Evolutionary conservation across 78 protist species (phyloP).

Genomic region (Pigoraptor vietnamica): DNA sequence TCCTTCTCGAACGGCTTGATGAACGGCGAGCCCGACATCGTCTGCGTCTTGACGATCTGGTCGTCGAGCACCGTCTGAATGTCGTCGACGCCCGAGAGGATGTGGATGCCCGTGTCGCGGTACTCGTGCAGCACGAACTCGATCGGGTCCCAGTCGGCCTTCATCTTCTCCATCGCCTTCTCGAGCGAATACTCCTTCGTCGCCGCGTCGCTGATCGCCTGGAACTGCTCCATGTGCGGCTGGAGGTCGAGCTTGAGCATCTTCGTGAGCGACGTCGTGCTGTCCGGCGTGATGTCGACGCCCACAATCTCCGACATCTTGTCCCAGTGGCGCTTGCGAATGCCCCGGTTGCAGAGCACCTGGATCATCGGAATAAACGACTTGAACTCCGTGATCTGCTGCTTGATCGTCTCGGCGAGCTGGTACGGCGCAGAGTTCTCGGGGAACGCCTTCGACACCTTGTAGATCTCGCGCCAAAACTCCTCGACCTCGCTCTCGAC

Average conservation of each 20-base stretch:
- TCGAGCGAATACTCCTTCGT: constrained; percentile 71
- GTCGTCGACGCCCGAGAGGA: constrained; percentile 59
- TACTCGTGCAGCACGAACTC: constrained; percentile 29
- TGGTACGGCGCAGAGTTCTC: neutral
- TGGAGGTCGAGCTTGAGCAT: constrained; percentile 28
- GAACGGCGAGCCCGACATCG: constrained; percentile 48
- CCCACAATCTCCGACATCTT: constrained; percentile 25
- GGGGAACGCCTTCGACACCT: neutral
- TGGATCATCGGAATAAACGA: constrained; percentile 49
- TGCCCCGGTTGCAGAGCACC: constrained; percentile 65
- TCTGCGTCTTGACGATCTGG: constrained; percentile 39
- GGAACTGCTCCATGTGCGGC: constrained; percentile 21
- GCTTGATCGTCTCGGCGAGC: constrained; percentile 1
- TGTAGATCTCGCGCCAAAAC: neutral
- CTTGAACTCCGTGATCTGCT: constrained; percentile 33
- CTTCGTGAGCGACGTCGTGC: constrained; percentile 1
- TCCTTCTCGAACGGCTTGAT: constrained; percentile 38
- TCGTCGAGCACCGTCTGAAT: constrained; percentile 41
- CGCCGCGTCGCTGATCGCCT: constrained; percentile 48
- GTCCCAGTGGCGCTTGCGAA: constrained; percentile 81
- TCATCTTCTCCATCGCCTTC: constrained; percentile 55
- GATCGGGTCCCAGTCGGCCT: constrained; percentile 40
- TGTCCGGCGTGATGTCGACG: constrained; percentile 17
- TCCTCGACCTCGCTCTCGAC: neutral
- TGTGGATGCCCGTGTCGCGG: constrained; percentile 53